phyloP scores from a whole-genome alignment of 2,329 filamentous ascomycete species.

The Endocalyx cinctus region DNA sequence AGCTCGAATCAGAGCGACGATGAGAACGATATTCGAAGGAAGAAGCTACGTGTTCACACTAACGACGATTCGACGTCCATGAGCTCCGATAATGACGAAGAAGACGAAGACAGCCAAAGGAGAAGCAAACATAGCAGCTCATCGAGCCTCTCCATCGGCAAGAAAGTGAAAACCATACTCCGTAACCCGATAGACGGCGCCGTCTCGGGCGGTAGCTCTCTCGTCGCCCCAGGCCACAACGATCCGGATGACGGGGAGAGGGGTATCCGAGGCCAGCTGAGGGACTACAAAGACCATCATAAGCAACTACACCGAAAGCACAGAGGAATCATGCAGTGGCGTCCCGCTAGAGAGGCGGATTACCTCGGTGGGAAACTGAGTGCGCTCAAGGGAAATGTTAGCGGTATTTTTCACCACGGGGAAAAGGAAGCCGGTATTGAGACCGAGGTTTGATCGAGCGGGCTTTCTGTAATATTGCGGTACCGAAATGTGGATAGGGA shows the following conservation, averaged over 20 bases:
- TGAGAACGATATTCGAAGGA: constrained; percentile 25
- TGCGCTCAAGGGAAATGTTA: constrained; percentile 55
- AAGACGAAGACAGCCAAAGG: constrained; percentile 31
- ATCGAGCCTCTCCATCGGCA: constrained; percentile 22
- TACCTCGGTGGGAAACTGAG: constrained; percentile 47
- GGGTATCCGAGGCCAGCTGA: constrained; percentile 46
- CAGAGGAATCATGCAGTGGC: constrained; percentile 70
- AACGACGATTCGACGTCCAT: constrained; percentile 27
- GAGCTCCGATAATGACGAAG: constrained; percentile 30
- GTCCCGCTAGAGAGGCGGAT: constrained; percentile 46
- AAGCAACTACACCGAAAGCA: constrained; percentile 61
- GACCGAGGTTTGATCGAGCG: constrained; percentile 58
- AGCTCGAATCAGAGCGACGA: constrained; percentile 17
- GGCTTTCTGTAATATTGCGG: too few species aligned
- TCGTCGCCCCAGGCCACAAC: constrained; percentile 32
- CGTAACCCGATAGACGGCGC: constrained; percentile 27
- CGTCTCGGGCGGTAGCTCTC: constrained; percentile 22
- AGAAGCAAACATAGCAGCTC: constrained; percentile 7
- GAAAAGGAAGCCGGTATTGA: constrained; percentile 58
- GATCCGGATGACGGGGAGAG: constrained; percentile 37
- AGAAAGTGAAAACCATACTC: constrained; percentile 31
- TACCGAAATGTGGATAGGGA: too few species aligned
- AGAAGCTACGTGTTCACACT: constrained; percentile 27
- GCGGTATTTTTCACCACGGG: constrained; percentile 53
- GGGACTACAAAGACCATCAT: constrained; percentile 56